A percentile compares a stretch with the other conserved stretches of the same genome.
phyloP scores from a whole-genome alignment of 2,329 filamentous ascomycete genomes.

The Trichophyton rubrum region DNA sequence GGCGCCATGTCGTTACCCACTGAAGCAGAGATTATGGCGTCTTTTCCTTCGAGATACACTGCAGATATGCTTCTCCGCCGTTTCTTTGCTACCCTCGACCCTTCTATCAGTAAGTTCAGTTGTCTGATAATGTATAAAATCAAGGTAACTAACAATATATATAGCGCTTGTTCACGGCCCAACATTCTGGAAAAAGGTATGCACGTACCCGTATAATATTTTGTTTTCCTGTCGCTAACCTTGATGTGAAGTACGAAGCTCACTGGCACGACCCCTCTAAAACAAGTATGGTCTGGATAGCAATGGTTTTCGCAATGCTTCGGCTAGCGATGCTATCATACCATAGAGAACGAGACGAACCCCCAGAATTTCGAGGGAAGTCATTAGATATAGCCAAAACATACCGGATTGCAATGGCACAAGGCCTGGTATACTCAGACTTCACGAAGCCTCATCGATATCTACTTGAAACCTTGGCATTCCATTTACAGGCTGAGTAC shows the following conservation, averaged over 20 bases:
- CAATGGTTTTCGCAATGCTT: slow-evolving; percentile 52
- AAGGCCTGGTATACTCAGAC: slow-evolving; percentile 51
- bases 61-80: slow-evolving; percentile 76
- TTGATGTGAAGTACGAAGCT: slow-evolving; percentile 41
- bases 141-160: slow-evolving; percentile 11
- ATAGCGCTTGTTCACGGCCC: slow-evolving; percentile 64
- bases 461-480: slow-evolving; percentile 49
- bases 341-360: slow-evolving; percentile 48
- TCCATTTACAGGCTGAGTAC: slow-evolving; percentile 52
- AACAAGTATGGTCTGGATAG: slow-evolving; percentile 49
- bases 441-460: slow-evolving; percentile 50
- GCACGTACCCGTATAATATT: background rate
- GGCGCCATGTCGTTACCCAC: slow-evolving; percentile 57
- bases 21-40: slow-evolving; percentile 63
- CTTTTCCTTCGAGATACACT: slow-evolving; percentile 66
- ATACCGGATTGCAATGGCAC: slow-evolving; percentile 45
- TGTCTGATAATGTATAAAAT: background rate
- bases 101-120: slow-evolving; percentile 43
- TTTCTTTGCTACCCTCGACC: slow-evolving; percentile 76
- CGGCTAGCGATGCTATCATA: slow-evolving; percentile 52
- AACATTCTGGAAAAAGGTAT: slow-evolving; percentile 65
- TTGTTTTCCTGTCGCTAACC: background rate
- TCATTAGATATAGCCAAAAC: slow-evolving; percentile 36
- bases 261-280: slow-evolving; percentile 49
- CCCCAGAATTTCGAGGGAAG: slow-evolving; percentile 49